Evolutionary conservation across 352 stramenopile species (phyloP).

Genomic region (Phytophthora cryptogea): DNA sequence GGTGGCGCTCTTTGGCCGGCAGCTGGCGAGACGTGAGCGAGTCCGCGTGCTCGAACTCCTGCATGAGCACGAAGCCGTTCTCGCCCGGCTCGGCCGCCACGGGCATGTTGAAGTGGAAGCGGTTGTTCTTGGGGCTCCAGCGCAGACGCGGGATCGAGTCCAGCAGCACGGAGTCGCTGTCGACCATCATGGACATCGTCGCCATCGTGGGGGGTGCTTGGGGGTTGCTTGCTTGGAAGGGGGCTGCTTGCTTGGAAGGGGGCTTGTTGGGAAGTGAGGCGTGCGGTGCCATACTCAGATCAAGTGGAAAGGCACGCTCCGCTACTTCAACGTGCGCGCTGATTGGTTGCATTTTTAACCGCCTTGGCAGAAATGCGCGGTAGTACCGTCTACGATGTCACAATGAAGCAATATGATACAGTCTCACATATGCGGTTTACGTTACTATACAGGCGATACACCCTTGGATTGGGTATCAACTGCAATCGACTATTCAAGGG

Average conservation of each 20-base stretch:
- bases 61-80: conserved; percentile 70
- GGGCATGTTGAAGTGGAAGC: conserved; percentile 79
- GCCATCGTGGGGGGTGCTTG: conserved; percentile 37
- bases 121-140: conserved; percentile 73
- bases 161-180: conserved; percentile 42
- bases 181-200: conserved; percentile 52
- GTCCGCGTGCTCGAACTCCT: conserved; percentile 68
- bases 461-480: too few relatives aligned
- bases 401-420: not conserved
- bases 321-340: conserved; percentile 15
- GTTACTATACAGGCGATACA: too few relatives aligned
- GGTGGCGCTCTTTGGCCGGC: conserved; percentile 55
- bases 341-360: conserved; percentile 42
- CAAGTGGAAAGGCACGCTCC: not conserved
- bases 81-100: conserved; percentile 61
- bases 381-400: not conserved
- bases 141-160: conserved; percentile 73
- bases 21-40: conserved; percentile 46
- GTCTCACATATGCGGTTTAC: too few relatives aligned
- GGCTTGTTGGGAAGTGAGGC: conserved; percentile 26
- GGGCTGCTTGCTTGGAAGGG: conserved; percentile 4
- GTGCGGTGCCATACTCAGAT: not conserved
- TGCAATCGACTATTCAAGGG: too few relatives aligned
- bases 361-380: conserved; percentile 1
- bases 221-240: conserved; percentile 15